These are phyloP conservation scores for Aspergillus calidoustus DNA, from an alignment of 2,329 filamentous ascomycete species.

Conservation along the genomic window DNA sequence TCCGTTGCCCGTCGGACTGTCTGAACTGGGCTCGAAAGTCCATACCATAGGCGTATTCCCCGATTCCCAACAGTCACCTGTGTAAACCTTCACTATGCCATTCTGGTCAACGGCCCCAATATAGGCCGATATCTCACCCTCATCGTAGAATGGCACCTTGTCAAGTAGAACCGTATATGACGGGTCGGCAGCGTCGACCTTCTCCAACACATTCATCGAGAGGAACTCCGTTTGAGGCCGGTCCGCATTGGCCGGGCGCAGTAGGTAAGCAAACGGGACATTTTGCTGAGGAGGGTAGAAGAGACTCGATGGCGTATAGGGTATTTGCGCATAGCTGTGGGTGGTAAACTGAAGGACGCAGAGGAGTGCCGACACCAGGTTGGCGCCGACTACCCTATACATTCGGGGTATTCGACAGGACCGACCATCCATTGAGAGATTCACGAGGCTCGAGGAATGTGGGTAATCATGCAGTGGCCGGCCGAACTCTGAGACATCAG, in stretches of 20 bases:
- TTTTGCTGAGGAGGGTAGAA: slow-evolving; percentile 60
- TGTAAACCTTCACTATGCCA: slow-evolving; percentile 74
- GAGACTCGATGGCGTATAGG: slow-evolving; percentile 78
- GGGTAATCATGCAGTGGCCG: slow-evolving; percentile 9
- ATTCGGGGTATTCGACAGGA: slow-evolving; percentile 18
- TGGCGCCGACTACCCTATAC: slow-evolving; percentile 19
- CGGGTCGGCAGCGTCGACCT: slow-evolving; percentile 55
- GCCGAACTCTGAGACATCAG: slow-evolving; percentile 21
- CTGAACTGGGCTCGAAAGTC: slow-evolving; percentile 62
- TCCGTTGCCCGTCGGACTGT: slow-evolving; percentile 53
- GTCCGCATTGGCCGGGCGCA: slow-evolving; percentile 60
- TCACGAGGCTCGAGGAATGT: slow-evolving; percentile 10
- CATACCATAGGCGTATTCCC: slow-evolving; percentile 64
- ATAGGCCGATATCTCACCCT: slow-evolving; percentile 66
- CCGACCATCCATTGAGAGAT: slow-evolving; percentile 26
- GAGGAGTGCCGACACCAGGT: slow-evolving; percentile 19
- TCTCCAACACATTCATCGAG: slow-evolving; percentile 67
- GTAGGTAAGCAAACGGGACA: slow-evolving; percentile 68
- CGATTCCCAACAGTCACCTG: slow-evolving; percentile 69
- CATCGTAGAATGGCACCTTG: slow-evolving; percentile 31
- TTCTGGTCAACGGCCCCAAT: slow-evolving; percentile 68
- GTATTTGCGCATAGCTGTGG: slow-evolving; percentile 54
- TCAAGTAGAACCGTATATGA: slow-evolving; percentile 36
- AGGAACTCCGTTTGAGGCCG: slow-evolving; percentile 58
- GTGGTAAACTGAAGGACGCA: slow-evolving; percentile 29